A percentile compares a stretch with the other conserved stretches of the same genome.
These are phyloP conservation scores for Quercus alba DNA, from an alignment of 306 rosid genomes.

Conservation along the genomic window DNA sequence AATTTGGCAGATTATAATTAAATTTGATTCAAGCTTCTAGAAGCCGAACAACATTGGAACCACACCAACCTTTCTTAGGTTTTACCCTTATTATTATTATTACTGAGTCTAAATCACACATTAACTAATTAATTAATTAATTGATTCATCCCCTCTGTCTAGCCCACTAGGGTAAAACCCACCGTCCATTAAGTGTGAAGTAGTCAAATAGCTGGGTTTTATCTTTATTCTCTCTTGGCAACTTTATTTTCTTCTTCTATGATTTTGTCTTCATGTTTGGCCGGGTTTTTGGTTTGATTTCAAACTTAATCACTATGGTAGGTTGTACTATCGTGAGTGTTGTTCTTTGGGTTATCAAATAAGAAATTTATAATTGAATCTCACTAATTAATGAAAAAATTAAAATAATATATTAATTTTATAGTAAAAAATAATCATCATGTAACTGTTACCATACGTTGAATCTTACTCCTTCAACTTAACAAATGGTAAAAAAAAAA, in stretches of 20 bases:
- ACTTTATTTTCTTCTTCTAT: background rate
- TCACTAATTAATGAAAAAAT: too few species aligned
- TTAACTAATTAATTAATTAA: too few species aligned
- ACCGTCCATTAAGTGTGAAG: background rate
- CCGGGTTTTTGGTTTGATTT: background rate
- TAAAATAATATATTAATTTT: too few species aligned
- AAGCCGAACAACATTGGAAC: slow-evolving; percentile 19
- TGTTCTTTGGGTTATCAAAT: too few species aligned
- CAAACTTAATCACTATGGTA: background rate
- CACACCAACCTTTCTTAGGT: slow-evolving; percentile 14
- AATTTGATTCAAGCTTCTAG: slow-evolving; percentile 33
- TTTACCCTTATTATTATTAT: background rate
- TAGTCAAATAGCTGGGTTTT: background rate
- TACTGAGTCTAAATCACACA: background rate
- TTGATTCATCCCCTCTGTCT: slow-evolving; percentile 6
- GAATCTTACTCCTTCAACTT: too few species aligned
- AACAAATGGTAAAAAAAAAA: too few species aligned
- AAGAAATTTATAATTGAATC: too few species aligned
- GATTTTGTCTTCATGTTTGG: background rate
- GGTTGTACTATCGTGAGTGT: too few species aligned
- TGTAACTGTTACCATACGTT: too few species aligned
- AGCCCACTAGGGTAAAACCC: background rate
- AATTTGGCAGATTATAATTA: background rate
- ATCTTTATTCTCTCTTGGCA: too few species aligned
- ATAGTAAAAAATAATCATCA: too few species aligned